Base-by-base conservation (phyloP, 345 rosid genomes). In the Acer campestre region DNA sequence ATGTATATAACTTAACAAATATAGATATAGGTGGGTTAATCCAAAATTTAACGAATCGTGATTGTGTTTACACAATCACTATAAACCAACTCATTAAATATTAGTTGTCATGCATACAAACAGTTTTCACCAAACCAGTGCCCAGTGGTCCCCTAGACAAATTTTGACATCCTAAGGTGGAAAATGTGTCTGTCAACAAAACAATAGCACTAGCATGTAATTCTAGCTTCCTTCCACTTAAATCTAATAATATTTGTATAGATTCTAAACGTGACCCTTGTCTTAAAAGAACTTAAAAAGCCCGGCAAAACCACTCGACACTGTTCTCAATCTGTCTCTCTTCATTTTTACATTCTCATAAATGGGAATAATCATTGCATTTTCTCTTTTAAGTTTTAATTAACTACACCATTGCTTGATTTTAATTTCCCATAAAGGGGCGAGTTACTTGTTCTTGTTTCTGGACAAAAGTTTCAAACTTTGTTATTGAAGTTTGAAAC, bases 241-340 rank as follows among this genome's bases (percentile, higher is more conserved):
- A 64, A n/a, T 25, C 4, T 48, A 48, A 49, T 27, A 31, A n/a
- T n/a, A 8, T 1, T 10, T 16, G 40, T n/a, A 20, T 68, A 58
- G 79, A 58, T 76, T 67, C 79, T 3, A 76, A 68, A 25, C 79
- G 67, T 58, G 79, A 40, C 13, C 56, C 2, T n/a, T 10, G 51
- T 77, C 73, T 44, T 46, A 69, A 69, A 51, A 68, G n/a, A 17
- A 23, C 48, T 69, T 68, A 3, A 68, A 69, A 77, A 27, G 74
- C 79, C 79, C 74, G 79, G 79, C 79, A 77, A 77, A 76, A 14
- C 7, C 44, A 53, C 58, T 53, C 64, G 46, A 44, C 55, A 27
- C 61, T 46, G 16, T 56, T 59, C 35, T 61, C 58, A 14, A 38
- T 17, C 59, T 18, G 48, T 25, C 77, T 40, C 51, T 20, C 76